Percentiles rank a stretch among this genome's conserved stretches.
phyloP scores from a whole-genome alignment of 305 asterid species.

The Ruellia speciosa region DNA sequence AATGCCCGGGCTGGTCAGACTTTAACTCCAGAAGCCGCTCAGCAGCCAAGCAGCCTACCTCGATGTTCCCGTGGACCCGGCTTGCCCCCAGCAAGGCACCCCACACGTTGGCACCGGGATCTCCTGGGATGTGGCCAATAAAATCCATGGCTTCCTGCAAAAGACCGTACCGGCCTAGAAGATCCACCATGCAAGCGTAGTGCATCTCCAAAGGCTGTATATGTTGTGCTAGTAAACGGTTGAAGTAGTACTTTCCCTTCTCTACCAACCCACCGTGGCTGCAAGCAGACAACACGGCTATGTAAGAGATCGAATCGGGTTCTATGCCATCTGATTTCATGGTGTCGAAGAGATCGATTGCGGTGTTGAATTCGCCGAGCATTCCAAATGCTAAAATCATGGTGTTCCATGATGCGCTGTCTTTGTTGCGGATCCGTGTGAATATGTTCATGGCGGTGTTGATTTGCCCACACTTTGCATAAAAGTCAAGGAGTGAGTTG shows the following conservation, averaged over 20 bases:
- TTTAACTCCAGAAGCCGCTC: conserved; percentile 52
- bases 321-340: conserved; percentile 41
- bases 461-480: conserved; percentile 62
- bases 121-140: conserved; percentile 32
- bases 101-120: conserved; percentile 57
- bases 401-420: conserved; percentile 74
- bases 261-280: conserved; percentile 69
- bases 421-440: conserved; percentile 39
- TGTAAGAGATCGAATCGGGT: conserved; percentile 50
- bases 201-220: conserved; percentile 59
- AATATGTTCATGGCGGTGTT: conserved; percentile 46
- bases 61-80: conserved; percentile 55
- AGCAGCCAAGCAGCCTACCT: conserved; percentile 69
- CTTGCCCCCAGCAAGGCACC: conserved; percentile 81
- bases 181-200: conserved; percentile 88
- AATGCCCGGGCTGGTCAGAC: conserved; percentile 67
- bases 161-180: conserved; percentile 76
- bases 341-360: conserved; percentile 53
- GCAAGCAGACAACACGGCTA: conserved; percentile 70
- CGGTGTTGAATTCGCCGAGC: conserved; percentile 46
- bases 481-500: conserved; percentile 66
- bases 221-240: conserved; percentile 40
- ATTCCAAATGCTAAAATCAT: conserved; percentile 69
- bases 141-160: conserved; percentile 51
- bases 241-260: conserved; percentile 42